A percentile compares a stretch with the other conserved stretches of the same genome.
phyloP scores from a whole-genome alignment of 208 protist species.

The Cochliopodium minus region DNA sequence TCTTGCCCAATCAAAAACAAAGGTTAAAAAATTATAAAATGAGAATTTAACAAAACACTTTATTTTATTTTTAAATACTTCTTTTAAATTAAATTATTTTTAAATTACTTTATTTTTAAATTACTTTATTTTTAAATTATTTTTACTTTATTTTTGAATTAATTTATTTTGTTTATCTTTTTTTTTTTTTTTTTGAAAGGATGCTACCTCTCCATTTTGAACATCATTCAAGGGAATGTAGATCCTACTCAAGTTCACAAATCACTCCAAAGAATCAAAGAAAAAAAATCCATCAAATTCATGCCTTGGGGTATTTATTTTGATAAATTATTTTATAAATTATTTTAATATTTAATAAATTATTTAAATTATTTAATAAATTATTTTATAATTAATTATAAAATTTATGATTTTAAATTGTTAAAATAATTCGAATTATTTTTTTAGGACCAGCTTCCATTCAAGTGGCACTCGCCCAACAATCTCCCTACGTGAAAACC shows the following conservation, averaged over 20 bases:
- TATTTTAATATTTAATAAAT: neutral
- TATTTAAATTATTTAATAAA: conserved; percentile 14
- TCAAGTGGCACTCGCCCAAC: conserved; percentile 76
- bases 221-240: conserved; percentile 97
- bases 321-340: conserved; percentile 37
- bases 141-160: too few species aligned
- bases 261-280: conserved; percentile 87
- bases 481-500: conserved; percentile 86
- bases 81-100: conserved; percentile 2
- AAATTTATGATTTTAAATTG: too few species aligned
- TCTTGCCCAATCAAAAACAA: conserved; percentile 60
- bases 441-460: conserved; percentile 71
- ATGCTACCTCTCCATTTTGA: conserved; percentile 93
- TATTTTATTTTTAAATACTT: conserved; percentile 1
- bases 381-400: too few species aligned
- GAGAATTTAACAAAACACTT: neutral
- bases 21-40: neutral
- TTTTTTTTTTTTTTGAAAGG: conserved; percentile 34
- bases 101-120: too few species aligned
- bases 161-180: too few species aligned
- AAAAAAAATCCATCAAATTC: conserved; percentile 84
- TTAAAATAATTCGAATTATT: too few species aligned
- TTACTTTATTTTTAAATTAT: too few species aligned
- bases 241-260: conserved; percentile 94
- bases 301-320: conserved; percentile 94